Percentiles rank a stretch among this genome's conserved stretches.
Conservation (phyloP, 306 rosid genomes). For the Neltuma alba region DNA sequence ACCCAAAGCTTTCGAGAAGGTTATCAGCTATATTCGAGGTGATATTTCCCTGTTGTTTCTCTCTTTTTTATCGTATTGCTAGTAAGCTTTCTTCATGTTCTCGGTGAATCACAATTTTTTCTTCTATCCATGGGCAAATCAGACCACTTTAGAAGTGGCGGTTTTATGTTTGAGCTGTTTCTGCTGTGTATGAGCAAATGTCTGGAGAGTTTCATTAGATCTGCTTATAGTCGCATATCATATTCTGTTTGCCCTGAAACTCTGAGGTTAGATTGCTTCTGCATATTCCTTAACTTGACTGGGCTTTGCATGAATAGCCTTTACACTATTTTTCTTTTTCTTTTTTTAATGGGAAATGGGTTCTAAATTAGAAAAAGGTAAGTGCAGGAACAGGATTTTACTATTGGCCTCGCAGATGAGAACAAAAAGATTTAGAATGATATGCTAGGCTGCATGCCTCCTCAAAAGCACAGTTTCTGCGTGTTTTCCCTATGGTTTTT, state of each 20-base stretch:
- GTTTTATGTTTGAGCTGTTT: too few species aligned
- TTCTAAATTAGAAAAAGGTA: too few species aligned
- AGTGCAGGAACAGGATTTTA: too few species aligned
- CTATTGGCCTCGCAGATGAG: too few species aligned
- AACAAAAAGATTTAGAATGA: background rate
- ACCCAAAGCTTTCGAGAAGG: slow-evolving; percentile 70
- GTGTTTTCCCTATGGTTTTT: background rate
- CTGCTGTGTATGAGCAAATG: background rate
- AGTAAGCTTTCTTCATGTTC: background rate
- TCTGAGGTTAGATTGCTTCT: background rate
- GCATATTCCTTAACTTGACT: background rate
- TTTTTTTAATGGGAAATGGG: background rate
- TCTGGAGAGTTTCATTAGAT: slow-evolving; percentile 15
- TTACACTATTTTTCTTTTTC: background rate
- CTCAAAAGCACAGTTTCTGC: background rate
- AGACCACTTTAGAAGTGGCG: slow-evolving; percentile 10
- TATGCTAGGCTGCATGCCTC: background rate
- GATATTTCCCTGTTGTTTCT: slow-evolving; percentile 21
- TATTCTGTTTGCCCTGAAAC: background rate
- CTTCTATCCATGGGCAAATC: slow-evolving; percentile 3
- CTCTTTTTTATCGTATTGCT: slow-evolving; percentile 14
- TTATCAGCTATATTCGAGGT: slow-evolving; percentile 80
- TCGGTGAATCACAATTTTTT: slow-evolving; percentile 15
- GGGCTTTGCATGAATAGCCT: background rate
- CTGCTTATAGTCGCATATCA: background rate